Conservation (phyloP, 169 alveolate genomes). For the Plasmodium blacklocki region DNA sequence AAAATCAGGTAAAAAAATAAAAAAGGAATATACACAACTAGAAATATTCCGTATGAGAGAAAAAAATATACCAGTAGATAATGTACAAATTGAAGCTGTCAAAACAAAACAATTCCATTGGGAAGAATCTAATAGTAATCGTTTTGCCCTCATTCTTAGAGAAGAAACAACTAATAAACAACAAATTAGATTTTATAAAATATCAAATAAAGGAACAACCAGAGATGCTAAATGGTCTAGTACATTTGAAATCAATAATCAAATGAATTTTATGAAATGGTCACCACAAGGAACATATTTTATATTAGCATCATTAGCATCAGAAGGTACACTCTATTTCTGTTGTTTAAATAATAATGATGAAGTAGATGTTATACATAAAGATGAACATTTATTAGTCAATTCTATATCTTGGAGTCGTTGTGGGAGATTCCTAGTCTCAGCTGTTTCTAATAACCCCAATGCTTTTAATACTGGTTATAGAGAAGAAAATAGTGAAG, state of each 20-base stretch:
- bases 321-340: slow-evolving; percentile 89
- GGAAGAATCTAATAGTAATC: slow-evolving; percentile 87
- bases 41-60: slow-evolving; percentile 92
- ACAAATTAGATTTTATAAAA: slow-evolving; percentile 90
- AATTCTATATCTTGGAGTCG: slow-evolving; percentile 91
- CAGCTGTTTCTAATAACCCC: slow-evolving; percentile 78
- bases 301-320: slow-evolving; percentile 88
- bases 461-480: slow-evolving; percentile 10
- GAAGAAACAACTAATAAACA: slow-evolving; percentile 90
- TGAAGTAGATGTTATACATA: slow-evolving; percentile 90
- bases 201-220: slow-evolving; percentile 86
- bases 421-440: slow-evolving; percentile 91
- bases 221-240: slow-evolving; percentile 82
- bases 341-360: slow-evolving; percentile 88
- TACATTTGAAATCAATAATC: slow-evolving; percentile 85
- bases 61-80: slow-evolving; percentile 92
- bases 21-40: slow-evolving; percentile 88
- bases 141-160: slow-evolving; percentile 91
- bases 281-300: slow-evolving; percentile 92
- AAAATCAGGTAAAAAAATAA: slow-evolving; percentile 91
- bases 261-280: slow-evolving; percentile 89
- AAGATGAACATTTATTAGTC: slow-evolving; percentile 90
- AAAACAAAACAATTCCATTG: slow-evolving; percentile 90
- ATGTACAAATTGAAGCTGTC: slow-evolving; percentile 91
- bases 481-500: slow-evolving; percentile 83